Base-by-base conservation (phyloP, 2,329 filamentous ascomycete species). In the Aspergillus sp. region DNA sequence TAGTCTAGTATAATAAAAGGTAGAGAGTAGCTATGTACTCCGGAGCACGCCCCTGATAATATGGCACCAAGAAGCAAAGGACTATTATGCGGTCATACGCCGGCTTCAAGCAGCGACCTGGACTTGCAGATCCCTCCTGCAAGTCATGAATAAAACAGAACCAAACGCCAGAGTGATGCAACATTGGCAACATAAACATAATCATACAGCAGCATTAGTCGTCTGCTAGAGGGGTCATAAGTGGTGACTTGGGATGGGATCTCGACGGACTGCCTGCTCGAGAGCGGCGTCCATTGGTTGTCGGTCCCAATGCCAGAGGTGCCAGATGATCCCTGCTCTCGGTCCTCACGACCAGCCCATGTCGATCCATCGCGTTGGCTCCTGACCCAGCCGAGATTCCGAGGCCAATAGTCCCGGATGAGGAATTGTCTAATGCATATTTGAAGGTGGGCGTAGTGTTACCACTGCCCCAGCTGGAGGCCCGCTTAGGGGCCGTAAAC, bases 241-340 rank as follows among this genome's bases (percentile, higher is more conserved):
- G 69, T 5, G 75, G 75, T 17, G 75, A 77, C 59, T 71, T 71
- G 44, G 72, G 70, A 17, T 73, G 70, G 19, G 74, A 70, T 62
- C 75, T 64, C 8, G 86, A 87, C 8, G 81, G 81, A 73, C 79
- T 81, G 48, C 77, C 77, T 8, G 78, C 69, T 62, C 81, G 73
- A 17, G 77, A 79, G 36, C 75, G 75, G 52, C 77, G 76, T 7
- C 77, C 77, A 57, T 76, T 78, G 54, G 81, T 78, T 52, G 79
- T 81, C 11, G 84, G 84, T 68, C 74, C 76, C 30, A 78, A 59
- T 75, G 79, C 83, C 13, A 85, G 72, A 8, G 81, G 83, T 15
- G 84, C 82, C 39, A 97, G 77, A 60, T 91, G 83, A 72, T 98
- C 95, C 56, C 92, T 83, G 72, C 92, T 96, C 72, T 97, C 94